phyloP scores from a whole-genome alignment of 257 asterid genomes.

The Solanum ossicruentum region DNA sequence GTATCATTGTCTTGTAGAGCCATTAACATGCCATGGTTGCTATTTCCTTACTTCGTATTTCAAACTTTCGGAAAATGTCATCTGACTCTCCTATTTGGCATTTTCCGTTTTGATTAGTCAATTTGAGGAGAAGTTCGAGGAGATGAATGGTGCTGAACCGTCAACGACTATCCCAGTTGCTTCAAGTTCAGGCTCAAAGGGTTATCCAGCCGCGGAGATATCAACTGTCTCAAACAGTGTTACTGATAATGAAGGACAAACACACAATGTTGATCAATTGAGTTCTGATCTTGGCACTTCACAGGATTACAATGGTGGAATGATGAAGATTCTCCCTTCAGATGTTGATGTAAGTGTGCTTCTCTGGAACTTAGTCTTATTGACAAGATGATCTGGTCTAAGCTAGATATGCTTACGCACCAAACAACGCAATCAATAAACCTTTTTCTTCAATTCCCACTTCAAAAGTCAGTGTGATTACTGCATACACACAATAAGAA shows the following conservation, averaged over 20 bases:
- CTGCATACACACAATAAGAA: background rate
- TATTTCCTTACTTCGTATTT: background rate
- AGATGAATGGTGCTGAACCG: conserved; percentile 48
- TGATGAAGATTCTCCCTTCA: conserved; percentile 70
- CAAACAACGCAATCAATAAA: background rate
- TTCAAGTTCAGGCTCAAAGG: conserved; percentile 58
- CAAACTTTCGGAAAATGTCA: background rate
- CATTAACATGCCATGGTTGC: background rate
- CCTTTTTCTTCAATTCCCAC: background rate
- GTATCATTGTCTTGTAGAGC: conserved; percentile 19
- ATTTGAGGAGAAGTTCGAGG: conserved; percentile 89
- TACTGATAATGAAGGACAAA: conserved; percentile 23
- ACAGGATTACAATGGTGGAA: conserved; percentile 62
- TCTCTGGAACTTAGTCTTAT: background rate
- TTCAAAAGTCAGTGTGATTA: background rate
- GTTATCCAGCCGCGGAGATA: conserved; percentile 25
- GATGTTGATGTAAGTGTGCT: conserved; percentile 55
- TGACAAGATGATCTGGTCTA: background rate
- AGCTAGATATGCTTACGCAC: background rate
- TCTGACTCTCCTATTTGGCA: background rate
- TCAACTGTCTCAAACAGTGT: conserved; percentile 19
- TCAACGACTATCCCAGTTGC: conserved; percentile 37
- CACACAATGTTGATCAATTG: conserved; percentile 31
- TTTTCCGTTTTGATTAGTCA: conserved; percentile 31
- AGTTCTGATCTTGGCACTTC: conserved; percentile 28